Evolutionary conservation across 2,329 filamentous ascomycete species (phyloP), one percentile per base, ranked within the genome.

Genomic region (Verticillium isaacii): DNA sequence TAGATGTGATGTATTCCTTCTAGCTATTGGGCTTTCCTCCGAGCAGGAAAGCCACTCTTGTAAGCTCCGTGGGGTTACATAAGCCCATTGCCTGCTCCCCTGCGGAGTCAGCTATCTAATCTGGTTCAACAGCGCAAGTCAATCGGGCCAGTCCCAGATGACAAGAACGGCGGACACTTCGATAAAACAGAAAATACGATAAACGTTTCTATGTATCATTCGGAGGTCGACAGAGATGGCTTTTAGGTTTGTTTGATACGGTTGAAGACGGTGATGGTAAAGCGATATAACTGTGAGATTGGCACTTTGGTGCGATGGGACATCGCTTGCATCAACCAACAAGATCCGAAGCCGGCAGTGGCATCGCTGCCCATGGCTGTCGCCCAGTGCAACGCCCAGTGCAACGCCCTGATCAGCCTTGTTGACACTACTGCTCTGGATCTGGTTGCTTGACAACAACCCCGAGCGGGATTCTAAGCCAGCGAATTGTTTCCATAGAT

Each of bases 361-460:
- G 61, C 66, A 1, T 70, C 74, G 0, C 67, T 78, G 7, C 75
- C 73, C 14, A 67, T 78, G 63, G 70, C 73, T 57, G 63, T 78
- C n/a, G 66, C 72, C 2, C 74, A 77, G 61, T 78, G 76, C 67
- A 65, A 78, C n/a, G 66, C 72, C 2, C 74, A 77, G 61, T 78
- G 76, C 67, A 65, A 78, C 63, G 74, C 71, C 5, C 67, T 77
- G 58, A 74, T 78, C 64, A 77, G 75, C 57, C 68, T 78, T 34
- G 64, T 71, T 2, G 73, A 76, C 56, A 67, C 73, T 5, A 29
- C 59, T 25, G 4, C 25, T 25, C 25, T 5, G 4, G 25, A 25
- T 25, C 25, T 25, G 4, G 4, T 25, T 25, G 25, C 25, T 25
- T 25, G 2, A 25, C 4, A 5, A 25, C 25, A 25, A 25, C 2